Conservation (phyloP, 1,139 yeast genomes). For the Spencermartinsiella ligniputridi region DNA sequence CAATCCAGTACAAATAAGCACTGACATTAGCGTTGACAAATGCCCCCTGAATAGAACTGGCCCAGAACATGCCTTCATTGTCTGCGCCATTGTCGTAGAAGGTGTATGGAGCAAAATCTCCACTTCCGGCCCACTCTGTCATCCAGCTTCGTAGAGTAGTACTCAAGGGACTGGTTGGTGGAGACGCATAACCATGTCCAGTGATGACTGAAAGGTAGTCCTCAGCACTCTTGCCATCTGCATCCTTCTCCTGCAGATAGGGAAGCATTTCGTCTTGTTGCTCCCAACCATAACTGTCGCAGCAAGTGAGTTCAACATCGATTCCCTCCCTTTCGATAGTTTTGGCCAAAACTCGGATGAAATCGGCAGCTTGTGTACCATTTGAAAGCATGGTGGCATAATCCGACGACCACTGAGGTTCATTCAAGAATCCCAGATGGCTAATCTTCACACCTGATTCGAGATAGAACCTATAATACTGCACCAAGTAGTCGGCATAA, state of each 20-base stretch:
- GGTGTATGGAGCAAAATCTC: slow-evolving; percentile 3
- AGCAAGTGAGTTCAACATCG: slow-evolving; percentile 9
- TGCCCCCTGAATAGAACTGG: slow-evolving; percentile 8
- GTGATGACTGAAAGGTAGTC: slow-evolving; percentile 13
- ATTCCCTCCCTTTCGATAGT: slow-evolving; percentile 9
- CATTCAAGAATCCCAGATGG: slow-evolving; percentile 10
- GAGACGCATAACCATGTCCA: slow-evolving; percentile 15
- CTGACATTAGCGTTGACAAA: slow-evolving; percentile 10
- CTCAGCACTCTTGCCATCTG: slow-evolving; percentile 6
- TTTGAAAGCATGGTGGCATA: slow-evolving; percentile 9
- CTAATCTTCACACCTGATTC: slow-evolving; percentile 9
- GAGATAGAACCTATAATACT: slow-evolving; percentile 8
- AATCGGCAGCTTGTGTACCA: slow-evolving; percentile 11
- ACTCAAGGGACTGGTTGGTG: slow-evolving; percentile 6
- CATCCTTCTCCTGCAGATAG: slow-evolving; percentile 5
- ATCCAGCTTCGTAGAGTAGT: slow-evolving; percentile 9
- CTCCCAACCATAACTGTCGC: slow-evolving; percentile 11
- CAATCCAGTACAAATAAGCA: slow-evolving; percentile 11
- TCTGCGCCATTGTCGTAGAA: slow-evolving; percentile 7
- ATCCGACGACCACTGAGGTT: slow-evolving; percentile 6
- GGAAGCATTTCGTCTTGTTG: slow-evolving; percentile 9
- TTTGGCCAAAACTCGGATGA: slow-evolving; percentile 6
- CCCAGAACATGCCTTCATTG: slow-evolving; percentile 12
- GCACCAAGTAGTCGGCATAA: slow-evolving; percentile 11
- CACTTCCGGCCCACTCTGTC: slow-evolving; percentile 9